Base-by-base conservation (phyloP, 345 rosid genomes). In the Populus simonii region DNA sequence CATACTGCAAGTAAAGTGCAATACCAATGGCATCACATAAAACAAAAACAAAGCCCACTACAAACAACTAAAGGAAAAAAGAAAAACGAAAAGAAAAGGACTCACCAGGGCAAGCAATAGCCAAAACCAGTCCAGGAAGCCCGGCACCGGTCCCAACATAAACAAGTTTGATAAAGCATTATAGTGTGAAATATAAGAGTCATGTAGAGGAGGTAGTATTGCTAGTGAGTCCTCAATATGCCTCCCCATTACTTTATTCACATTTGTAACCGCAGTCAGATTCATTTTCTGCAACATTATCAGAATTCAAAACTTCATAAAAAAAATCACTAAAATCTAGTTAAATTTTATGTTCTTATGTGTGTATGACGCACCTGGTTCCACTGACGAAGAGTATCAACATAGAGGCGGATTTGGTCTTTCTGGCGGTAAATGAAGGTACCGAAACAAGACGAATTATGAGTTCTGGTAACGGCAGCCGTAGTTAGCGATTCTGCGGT, bases 71-170 rank as follows among this genome's bases (percentile, higher is more conserved):
- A 41, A 1, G 66, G 12, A 61, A 15, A 39, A 66, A 41, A 43
- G 47, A 49, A 9, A 8, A 35, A 67, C 33, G 9, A 72, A 59
- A 66, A 63, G 63, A 62, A 11, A 23, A 23, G 71, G 65, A 39
- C 39, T 39, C 67, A 92, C 97, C 93, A 41, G 96, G 96, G 65
- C 90, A 75, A 29, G 93, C 97, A 76, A 93, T 90, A 43, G 99
- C 99, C 68, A 93, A 84, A 81, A 95, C 80, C 79, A 95, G 41
- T 15, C 99, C 99, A 27, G 98, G 99, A 83, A 93, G 98, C 36
- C 98, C 99, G 0, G 97, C 87, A 2, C 98, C 98, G 10, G 86
- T 92, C 72, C 99, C 99, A 61, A 95, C 97, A 81, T 95, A 97
- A 59, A 95, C 89, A 33, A 95, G 79, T 2, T 72, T 89, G 70